These are phyloP conservation scores for Mycena galericulata DNA, from an alignment of 768 basidiomycete species.

Conservation along the genomic window DNA sequence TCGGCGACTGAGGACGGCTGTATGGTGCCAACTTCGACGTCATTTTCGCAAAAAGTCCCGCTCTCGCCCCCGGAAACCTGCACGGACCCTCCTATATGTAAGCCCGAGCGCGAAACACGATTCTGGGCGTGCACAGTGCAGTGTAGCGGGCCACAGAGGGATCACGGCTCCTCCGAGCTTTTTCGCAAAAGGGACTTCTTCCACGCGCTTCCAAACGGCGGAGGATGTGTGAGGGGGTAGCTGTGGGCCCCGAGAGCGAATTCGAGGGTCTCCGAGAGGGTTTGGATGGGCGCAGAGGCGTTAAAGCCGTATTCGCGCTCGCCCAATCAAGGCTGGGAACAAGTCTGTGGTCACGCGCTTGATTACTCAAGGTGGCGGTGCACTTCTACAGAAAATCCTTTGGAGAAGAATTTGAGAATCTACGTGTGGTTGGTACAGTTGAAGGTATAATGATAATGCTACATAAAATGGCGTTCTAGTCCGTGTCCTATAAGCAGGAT, in stretches of 20 bases:
- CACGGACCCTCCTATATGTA: neutral
- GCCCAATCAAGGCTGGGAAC: constrained; percentile 27
- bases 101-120: neutral
- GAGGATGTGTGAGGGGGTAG: neutral
- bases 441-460: constrained; percentile 6
- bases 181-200: constrained; percentile 16
- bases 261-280: constrained; percentile 1
- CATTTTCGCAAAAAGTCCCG: constrained; percentile 56
- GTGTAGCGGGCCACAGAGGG: neutral
- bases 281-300: neutral
- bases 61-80: constrained; percentile 26
- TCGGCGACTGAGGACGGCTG: constrained; percentile 53
- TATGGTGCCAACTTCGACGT: constrained; percentile 70
- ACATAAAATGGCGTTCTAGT: neutral
- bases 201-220: constrained; percentile 12
- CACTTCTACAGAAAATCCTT: neutral
- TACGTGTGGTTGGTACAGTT: neutral
- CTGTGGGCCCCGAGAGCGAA: neutral
- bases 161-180: neutral
- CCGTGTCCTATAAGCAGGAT: neutral
- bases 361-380: constrained; percentile 6
- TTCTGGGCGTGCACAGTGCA: neutral
- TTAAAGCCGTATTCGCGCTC: constrained; percentile 17
- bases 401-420: neutral
- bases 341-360: constrained; percentile 19